Conservation (phyloP, 2,329 filamentous ascomycete genomes). For the Chaetomiaceae sp. region DNA sequence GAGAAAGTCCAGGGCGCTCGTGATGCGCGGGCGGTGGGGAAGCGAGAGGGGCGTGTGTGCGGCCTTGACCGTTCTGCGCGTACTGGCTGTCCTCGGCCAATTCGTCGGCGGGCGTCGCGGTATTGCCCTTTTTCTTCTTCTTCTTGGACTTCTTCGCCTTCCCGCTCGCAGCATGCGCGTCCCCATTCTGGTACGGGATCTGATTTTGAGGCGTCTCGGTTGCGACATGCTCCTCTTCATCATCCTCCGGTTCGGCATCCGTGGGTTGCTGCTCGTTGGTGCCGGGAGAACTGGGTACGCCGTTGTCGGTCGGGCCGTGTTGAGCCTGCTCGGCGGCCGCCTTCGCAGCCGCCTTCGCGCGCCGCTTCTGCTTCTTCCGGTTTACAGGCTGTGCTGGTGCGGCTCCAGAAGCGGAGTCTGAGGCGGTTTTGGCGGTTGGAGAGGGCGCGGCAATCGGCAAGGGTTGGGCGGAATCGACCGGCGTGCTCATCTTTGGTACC, state of each 20-base stretch:
- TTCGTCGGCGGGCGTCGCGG: slow-evolving; percentile 17
- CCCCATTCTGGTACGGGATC: slow-evolving; percentile 32
- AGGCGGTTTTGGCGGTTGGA: slow-evolving; percentile 10
- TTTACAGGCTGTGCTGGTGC: slow-evolving; percentile 51
- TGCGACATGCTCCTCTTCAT: slow-evolving; percentile 43
- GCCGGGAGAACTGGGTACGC: slow-evolving; percentile 34
- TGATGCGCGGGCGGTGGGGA: slow-evolving; percentile 22
- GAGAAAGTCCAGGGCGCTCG: slow-evolving; percentile 45
- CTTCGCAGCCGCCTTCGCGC: slow-evolving; percentile 75
- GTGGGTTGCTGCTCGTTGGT: slow-evolving; percentile 34
- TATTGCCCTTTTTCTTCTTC: slow-evolving; percentile 56
- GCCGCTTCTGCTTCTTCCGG: slow-evolving; percentile 90
- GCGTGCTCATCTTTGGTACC: slow-evolving; percentile 49
- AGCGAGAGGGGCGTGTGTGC: slow-evolving; percentile 6
- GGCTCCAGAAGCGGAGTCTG: slow-evolving; percentile 6
- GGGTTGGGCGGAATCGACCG: slow-evolving; percentile 47
- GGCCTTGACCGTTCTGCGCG: slow-evolving; percentile 14
- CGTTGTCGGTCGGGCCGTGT: slow-evolving; percentile 33
- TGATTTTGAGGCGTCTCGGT: slow-evolving; percentile 34
- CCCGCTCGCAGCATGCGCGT: slow-evolving; percentile 22
- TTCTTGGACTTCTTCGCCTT: slow-evolving; percentile 59
- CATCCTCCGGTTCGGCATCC: slow-evolving; percentile 48
- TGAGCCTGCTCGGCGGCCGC: slow-evolving; percentile 45
- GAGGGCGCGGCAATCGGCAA: slow-evolving; percentile 42
- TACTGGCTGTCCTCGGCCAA: slow-evolving; percentile 19